A percentile compares a stretch with the other conserved stretches of the same genome.
These are phyloP conservation scores for Aphanomyces astaci DNA, from an alignment of 352 stramenopile genomes.

Conservation along the genomic window DNA sequence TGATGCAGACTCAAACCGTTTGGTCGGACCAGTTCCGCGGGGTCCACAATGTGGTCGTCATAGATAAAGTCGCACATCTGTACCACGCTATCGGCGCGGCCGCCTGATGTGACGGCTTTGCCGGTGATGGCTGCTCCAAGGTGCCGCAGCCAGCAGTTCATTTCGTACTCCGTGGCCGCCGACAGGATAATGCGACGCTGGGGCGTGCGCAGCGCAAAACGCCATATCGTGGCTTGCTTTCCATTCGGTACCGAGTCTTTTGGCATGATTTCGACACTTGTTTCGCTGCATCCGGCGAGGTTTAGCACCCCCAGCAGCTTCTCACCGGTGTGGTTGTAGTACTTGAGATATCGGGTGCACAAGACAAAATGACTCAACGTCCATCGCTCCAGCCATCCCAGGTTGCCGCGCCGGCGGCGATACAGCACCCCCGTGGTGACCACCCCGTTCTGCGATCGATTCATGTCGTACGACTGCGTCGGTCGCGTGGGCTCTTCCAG, in stretches of 20 bases:
- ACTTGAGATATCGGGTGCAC: neutral
- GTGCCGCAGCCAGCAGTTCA: conserved; percentile 19
- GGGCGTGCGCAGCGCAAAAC: conserved; percentile 7
- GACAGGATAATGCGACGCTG: conserved; percentile 17
- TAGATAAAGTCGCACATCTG: neutral
- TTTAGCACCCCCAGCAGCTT: conserved; percentile 9
- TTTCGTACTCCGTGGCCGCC: conserved; percentile 18
- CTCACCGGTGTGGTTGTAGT: conserved; percentile 20
- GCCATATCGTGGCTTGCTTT: conserved; percentile 16
- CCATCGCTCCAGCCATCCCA: conserved; percentile 19
- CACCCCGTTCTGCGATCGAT: conserved; percentile 1
- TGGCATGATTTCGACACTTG: conserved; percentile 13
- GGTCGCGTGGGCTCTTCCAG: conserved; percentile 8
- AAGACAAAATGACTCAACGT: conserved; percentile 21
- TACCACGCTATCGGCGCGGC: neutral
- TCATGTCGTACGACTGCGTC: conserved; percentile 17
- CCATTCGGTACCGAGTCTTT: conserved; percentile 21
- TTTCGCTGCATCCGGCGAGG: conserved; percentile 1
- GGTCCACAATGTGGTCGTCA: neutral
- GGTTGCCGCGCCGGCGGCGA: conserved; percentile 7
- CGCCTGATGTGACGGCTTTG: neutral
- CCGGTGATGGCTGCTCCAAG: neutral
- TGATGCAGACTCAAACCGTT: neutral
- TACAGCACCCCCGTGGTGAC: conserved; percentile 13
- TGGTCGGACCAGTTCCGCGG: neutral